phyloP scores from a whole-genome alignment of 345 rosid species.

The Syzygium oleosum region DNA sequence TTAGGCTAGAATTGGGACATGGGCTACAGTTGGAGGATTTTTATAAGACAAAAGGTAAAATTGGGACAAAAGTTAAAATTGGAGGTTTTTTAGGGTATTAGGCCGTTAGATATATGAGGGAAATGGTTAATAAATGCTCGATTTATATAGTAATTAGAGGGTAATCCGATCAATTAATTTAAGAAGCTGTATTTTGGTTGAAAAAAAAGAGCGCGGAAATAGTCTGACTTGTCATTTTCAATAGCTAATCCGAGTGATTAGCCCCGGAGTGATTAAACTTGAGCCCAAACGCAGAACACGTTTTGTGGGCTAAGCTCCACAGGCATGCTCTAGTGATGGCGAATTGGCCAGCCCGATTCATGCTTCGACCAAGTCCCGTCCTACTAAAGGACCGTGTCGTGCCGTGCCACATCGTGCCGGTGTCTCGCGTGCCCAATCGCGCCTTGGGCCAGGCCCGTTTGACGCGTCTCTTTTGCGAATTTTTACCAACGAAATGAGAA shows the following conservation, averaged over 20 bases:
- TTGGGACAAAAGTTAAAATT: no score
- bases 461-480: background rate
- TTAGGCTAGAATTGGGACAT: no score
- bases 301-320: background rate
- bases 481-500: background rate
- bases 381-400: background rate
- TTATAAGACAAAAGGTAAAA: no score
- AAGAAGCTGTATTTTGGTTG: background rate
- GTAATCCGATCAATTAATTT: background rate
- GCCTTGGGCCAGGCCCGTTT: background rate
- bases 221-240: background rate
- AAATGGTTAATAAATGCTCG: background rate
- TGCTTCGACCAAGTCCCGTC: background rate
- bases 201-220: background rate
- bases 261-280: background rate
- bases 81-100: background rate
- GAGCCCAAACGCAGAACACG: background rate
- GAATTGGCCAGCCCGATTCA: background rate
- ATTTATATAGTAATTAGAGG: background rate
- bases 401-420: rapidly evolving
- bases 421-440: background rate
- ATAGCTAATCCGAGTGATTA: background rate
- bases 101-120: background rate
- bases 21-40: no score
- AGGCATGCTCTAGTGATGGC: background rate